Conservation (phyloP, 805 yeast species). For the Ogataea naganishii region DNA sequence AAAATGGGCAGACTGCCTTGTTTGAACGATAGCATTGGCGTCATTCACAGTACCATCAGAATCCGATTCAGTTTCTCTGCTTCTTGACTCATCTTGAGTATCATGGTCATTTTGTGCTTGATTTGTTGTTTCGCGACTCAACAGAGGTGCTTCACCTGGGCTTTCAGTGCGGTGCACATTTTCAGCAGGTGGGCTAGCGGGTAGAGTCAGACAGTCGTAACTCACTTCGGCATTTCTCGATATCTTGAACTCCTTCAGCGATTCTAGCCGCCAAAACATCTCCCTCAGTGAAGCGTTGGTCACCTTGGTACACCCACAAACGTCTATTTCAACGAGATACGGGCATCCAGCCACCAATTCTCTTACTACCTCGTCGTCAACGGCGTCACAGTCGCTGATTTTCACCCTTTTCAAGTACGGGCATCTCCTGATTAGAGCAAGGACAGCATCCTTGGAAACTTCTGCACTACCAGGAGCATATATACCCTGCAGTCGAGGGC, state of each 20-base stretch:
- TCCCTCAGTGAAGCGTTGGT: conserved; percentile 52
- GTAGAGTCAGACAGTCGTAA: conserved; percentile 61
- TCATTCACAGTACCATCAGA: no score
- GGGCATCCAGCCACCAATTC: conserved; percentile 66
- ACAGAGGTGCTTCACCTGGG: no score
- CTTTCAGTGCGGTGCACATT: no score
- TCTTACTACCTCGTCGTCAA: conserved; percentile 55
- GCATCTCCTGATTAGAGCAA: conserved; percentile 50
- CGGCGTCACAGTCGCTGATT: conserved; percentile 58
- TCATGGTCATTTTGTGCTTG: no score
- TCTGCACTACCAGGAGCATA: conserved; percentile 78
- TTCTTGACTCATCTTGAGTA: no score
- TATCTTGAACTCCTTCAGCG: conserved; percentile 75
- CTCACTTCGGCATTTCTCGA: conserved; percentile 65
- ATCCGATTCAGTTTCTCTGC: no score
- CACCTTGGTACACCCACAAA: conserved; percentile 72
- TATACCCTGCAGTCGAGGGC: conserved; percentile 77
- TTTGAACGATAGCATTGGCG: no score
- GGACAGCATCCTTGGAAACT: conserved; percentile 60
- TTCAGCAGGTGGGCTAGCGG: no score
- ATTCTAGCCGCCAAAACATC: conserved; percentile 55
- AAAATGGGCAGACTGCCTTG: no score
- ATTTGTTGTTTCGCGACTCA: conserved; percentile 18
- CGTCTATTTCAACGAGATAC: conserved; percentile 79
- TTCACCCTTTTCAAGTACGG: conserved; percentile 76